These are phyloP conservation scores for Annulohypoxylon moriforme DNA, from an alignment of 495 filamentous ascomycete species.

Conservation along the genomic window DNA sequence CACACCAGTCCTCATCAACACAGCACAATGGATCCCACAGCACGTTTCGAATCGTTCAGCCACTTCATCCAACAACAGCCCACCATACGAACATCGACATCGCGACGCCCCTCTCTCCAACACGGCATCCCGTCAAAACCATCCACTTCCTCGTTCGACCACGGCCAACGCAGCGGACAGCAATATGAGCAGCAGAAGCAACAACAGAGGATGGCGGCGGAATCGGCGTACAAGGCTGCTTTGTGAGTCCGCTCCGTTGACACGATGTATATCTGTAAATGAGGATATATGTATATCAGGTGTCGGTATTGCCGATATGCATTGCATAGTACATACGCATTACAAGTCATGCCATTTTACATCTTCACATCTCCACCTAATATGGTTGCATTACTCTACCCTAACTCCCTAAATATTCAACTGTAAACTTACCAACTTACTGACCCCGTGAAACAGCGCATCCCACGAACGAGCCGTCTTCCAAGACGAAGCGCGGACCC, in stretches of 20 bases:
- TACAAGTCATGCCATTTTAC: background rate
- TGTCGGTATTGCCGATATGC: background rate
- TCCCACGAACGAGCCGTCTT: slow-evolving; percentile 42
- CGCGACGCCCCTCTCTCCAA: slow-evolving; percentile 21
- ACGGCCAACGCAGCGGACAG: background rate
- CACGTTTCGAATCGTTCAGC: background rate
- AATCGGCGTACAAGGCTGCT: slow-evolving; percentile 33
- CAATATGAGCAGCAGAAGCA: slow-evolving; percentile 7
- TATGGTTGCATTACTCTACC: background rate
- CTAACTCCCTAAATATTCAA: background rate
- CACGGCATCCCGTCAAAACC: background rate
- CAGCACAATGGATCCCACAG: slow-evolving; percentile 14
- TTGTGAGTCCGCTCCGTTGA: slow-evolving; percentile 22
- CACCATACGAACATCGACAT: background rate
- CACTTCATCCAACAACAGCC: slow-evolving; percentile 17
- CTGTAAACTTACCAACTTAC: background rate
- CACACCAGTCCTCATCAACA: background rate
- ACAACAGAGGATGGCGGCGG: slow-evolving; percentile 31
- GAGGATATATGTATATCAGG: background rate
- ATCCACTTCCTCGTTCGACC: slow-evolving; percentile 18
- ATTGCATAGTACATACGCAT: background rate
- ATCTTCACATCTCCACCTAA: background rate
- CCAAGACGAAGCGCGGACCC: slow-evolving; percentile 36
- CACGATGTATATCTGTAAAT: background rate
- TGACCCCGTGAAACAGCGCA: slow-evolving; percentile 25